These are phyloP conservation scores for Delonix regia DNA, from an alignment of 306 rosid species.

Conservation along the genomic window DNA sequence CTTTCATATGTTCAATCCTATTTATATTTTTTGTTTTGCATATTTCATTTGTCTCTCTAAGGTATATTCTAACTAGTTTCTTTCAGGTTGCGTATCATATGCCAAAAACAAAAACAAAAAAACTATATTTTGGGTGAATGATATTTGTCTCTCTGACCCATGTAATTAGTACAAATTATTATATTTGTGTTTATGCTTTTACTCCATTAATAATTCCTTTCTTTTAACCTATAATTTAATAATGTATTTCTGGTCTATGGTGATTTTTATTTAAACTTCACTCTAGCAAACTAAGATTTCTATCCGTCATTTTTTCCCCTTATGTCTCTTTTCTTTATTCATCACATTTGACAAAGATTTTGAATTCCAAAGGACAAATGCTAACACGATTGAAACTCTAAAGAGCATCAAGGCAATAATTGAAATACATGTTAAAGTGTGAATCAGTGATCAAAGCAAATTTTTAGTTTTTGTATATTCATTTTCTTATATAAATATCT, in stretches of 20 bases:
- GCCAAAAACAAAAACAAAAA: no score
- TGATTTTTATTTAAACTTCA: not conserved
- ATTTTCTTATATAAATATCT: not conserved
- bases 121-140: no score
- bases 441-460: not conserved
- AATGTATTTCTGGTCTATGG: slow-evolving; percentile 16
- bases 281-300: not conserved
- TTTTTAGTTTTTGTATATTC: not conserved
- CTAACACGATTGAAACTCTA: not conserved
- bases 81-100: no score
- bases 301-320: not conserved
- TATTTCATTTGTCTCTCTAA: no score
- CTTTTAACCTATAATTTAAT: not conserved
- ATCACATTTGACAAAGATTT: not conserved
- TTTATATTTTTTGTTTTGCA: no score
- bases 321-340: not conserved
- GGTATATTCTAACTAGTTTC: no score
- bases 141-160: no score
- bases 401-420: slow-evolving; percentile 3
- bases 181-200: slow-evolving; percentile 22
- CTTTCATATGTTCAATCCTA: no score
- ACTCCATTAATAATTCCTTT: not conserved
- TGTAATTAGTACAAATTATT: slow-evolving; percentile 1
- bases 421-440: slow-evolving; percentile 5
- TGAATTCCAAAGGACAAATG: not conserved